Evolutionary conservation across 2,329 filamentous ascomycete species (phyloP), one percentile per base, ranked within the genome.

Genomic region (Davidsoniella virescens): DNA sequence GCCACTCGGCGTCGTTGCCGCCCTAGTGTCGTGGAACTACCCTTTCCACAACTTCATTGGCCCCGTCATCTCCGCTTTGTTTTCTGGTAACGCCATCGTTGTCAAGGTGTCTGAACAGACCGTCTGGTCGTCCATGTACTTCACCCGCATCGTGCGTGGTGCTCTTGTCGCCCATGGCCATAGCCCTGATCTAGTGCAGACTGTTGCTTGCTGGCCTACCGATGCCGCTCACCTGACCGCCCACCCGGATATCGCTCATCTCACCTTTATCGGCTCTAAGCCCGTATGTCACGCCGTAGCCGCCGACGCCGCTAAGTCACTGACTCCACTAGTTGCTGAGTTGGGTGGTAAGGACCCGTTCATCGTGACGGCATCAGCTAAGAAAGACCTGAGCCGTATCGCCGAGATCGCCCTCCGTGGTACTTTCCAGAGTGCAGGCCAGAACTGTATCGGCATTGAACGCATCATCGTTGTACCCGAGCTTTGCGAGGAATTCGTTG

Each of bases 401-500:
- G 75, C 77, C 38, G 84, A 87, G 55, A 83, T 93, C 55, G 76
- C 96, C 55, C 81, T 98, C 67, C 80, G 92, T 49, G 92, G 90
- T 48, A 87, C 86, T 8, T 98, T 96, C 67, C 92, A 98, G 65
- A 87, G 87, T 47, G 82, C 87, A 14, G 92, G 92, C 1, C 92
- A 98, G 65, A 98, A 98, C 67, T 98, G 92, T 66, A 90, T 98
- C 61, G 92, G 92, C 50, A 90, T 95, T 57, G 92, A 98, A 68
- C 84, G 92, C 51, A 81, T 96, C 60, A 81, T 96, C 57, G 86
- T 83, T 20, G 74, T 84, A 14, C 81, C 86, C 1, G 70, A 68
- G n/a, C 72, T 85, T 47, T 94, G 96, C 67, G 72, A 83, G 55
- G 70, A 70, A 51, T 75, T 98, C 18, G 67, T 94, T 48, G 64